phyloP scores from a whole-genome alignment of 1,139 yeast species.

The Taphrina flavorubra region DNA sequence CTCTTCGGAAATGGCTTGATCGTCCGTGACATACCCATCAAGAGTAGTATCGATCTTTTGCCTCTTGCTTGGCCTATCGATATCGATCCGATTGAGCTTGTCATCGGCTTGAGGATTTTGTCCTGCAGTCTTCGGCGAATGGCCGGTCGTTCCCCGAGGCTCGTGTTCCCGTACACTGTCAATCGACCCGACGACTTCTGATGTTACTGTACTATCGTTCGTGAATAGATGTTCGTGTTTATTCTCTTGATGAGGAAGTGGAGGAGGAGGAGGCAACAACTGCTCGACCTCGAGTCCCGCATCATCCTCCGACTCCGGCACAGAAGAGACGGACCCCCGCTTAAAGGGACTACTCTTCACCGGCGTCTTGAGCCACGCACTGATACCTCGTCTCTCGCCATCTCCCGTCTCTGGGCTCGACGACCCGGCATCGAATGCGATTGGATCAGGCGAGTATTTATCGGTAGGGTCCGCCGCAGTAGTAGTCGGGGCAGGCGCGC shows the following conservation, averaged over 20 bases:
- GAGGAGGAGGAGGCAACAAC: background rate
- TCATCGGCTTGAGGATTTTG: background rate
- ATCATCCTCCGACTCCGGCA: background rate
- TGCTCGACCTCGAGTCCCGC: slow-evolving; percentile 5
- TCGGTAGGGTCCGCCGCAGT: background rate
- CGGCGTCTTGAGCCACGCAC: slow-evolving; percentile 14
- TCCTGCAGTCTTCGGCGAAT: background rate
- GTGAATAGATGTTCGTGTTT: background rate
- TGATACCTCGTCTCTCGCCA: background rate
- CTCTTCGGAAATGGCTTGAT: slow-evolving; percentile 12
- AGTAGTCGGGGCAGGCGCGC: background rate
- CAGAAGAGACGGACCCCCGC: slow-evolving; percentile 1
- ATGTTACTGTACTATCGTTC: background rate
- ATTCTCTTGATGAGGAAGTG: too few relatives aligned
- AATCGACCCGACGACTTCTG: background rate
- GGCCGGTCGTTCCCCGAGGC: background rate
- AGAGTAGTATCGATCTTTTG: background rate
- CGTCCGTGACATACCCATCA: slow-evolving; percentile 9
- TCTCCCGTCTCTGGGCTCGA: background rate
- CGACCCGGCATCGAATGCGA: background rate
- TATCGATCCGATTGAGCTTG: background rate
- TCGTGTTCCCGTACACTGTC: background rate
- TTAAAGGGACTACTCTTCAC: background rate
- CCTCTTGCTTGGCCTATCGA: background rate
- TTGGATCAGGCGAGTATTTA: background rate